Evolutionary conservation across 805 yeast genomes (phyloP), one percentile per base, ranked within the genome.

Genomic region (Candida hungchunana): DNA sequence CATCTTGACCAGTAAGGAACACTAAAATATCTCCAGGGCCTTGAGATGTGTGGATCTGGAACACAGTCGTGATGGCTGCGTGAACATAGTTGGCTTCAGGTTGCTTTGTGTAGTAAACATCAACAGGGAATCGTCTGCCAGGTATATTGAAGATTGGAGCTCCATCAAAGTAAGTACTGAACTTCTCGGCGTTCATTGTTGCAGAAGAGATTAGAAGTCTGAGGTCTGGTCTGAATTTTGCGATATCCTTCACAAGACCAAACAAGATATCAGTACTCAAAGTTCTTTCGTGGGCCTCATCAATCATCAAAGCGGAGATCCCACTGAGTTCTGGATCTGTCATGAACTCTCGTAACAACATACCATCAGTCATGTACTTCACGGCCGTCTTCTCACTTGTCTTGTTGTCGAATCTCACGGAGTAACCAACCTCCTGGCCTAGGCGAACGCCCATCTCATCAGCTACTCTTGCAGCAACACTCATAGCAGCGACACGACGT

Each of bases 231-330:
- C 97, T 64, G 27, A 75, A 59, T 16, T 63, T 64, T 2, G 74
- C 55, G 0, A 87, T 73, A 42, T 82, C 84, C 46, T 90, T 90
- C 21, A 90, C 60, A 24, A 93, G 63, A 1, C 96, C 95, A 34
- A 90, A 65, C 7, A 90, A 55, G 8, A 77, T 70, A 60, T 90
- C 98, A 0, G 97, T 90, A n/a, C 90, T 80, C 26, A 90, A 66
- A 0, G 97, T 93, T 39, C 98, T 71, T 57, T 93, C 98, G 56
- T 93, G 98, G 0, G 98, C 98, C 60, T 90, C 98, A 61, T 90
- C 98, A 31, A 90, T 80, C 82, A 90, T 88, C 37, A 90, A 68
- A 1, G 84, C 95, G 2, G 93, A 75, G 54, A 89, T 90, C 2
- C 61, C 63, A 1, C 69, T 59, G 26, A 89, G 60, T 28, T 75